These are phyloP conservation scores for Rhazya stricta DNA, from an alignment of 257 asterid genomes.

Conservation along the genomic window DNA sequence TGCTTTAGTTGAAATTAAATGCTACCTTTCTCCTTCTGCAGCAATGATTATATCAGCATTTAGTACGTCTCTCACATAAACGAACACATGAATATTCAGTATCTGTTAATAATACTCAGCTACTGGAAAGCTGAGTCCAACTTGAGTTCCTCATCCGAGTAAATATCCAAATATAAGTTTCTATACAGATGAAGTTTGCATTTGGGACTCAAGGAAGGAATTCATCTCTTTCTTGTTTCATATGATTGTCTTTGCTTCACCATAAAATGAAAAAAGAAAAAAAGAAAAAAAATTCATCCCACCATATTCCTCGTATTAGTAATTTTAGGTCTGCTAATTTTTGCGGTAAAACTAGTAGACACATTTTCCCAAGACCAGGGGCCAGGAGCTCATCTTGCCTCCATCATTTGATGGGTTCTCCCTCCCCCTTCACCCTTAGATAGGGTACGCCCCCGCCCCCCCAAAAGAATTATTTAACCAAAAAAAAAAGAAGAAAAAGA, in stretches of 20 bases:
- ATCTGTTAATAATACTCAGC: background rate
- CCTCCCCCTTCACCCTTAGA: too few relatives aligned
- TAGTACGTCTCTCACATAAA: background rate
- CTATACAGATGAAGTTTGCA: background rate
- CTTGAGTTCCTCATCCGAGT: background rate
- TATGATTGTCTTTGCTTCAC: background rate
- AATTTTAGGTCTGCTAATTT: too few relatives aligned
- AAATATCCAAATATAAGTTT: background rate
- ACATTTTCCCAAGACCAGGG: too few relatives aligned
- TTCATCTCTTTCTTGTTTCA: background rate
- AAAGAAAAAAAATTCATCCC: background rate
- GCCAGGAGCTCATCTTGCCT: too few relatives aligned
- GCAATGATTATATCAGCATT: background rate
- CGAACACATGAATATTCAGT: background rate
- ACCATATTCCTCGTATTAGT: background rate
- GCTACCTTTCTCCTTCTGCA: background rate
- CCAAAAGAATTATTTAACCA: too few relatives aligned
- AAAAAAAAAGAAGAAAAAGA: too few relatives aligned
- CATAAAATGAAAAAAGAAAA: background rate
- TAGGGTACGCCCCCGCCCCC: too few relatives aligned
- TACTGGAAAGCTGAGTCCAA: background rate
- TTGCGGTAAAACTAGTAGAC: background rate
- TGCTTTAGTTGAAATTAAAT: background rate
- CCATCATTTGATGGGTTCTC: too few relatives aligned
- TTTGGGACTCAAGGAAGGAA: background rate